A percentile compares a stretch with the other conserved stretches of the same genome.
Conservation (phyloP, 2,329 filamentous ascomycete genomes). For the Claviceps sp. region DNA sequence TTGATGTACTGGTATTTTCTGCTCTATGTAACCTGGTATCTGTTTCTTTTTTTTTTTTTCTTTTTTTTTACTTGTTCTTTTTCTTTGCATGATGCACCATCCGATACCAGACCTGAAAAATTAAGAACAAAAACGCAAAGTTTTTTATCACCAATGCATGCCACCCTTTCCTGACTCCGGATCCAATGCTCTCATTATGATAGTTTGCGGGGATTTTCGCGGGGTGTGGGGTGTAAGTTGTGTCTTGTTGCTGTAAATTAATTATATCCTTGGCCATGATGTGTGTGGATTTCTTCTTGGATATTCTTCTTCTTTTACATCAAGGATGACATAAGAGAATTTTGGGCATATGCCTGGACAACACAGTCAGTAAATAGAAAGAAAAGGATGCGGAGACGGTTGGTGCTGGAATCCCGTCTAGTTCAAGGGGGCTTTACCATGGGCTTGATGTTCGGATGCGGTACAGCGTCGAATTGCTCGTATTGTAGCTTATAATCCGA, state of each 20-base stretch:
- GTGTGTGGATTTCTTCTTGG: neutral
- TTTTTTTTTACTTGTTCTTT: neutral
- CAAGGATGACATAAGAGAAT: constrained; percentile 64
- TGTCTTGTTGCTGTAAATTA: neutral
- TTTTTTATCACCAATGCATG: constrained; percentile 1
- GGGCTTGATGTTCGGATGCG: constrained; percentile 87
- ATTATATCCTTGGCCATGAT: neutral
- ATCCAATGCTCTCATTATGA: constrained; percentile 4
- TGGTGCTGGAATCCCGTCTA: constrained; percentile 2
- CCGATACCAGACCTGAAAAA: constrained; percentile 1
- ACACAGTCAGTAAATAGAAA: constrained; percentile 12
- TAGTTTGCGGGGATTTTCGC: too few relatives aligned
- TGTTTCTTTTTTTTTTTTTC: neutral
- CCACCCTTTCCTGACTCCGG: constrained; percentile 6
- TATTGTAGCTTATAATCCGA: constrained; percentile 84
- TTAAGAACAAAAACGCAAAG: neutral
- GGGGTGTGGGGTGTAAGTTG: neutral
- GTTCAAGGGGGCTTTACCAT: constrained; percentile 45
- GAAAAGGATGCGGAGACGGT: neutral
- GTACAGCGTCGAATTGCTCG: constrained; percentile 90
- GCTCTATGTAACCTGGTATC: constrained; percentile 5
- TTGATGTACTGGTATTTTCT: constrained; percentile 7
- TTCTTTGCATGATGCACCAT: neutral
- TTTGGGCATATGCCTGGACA: constrained; percentile 65
- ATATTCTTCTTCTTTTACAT: constrained; percentile 34